These are phyloP conservation scores for Neofusicoccum ribis DNA, from an alignment of 2,329 filamentous ascomycete species.

Conservation along the genomic window DNA sequence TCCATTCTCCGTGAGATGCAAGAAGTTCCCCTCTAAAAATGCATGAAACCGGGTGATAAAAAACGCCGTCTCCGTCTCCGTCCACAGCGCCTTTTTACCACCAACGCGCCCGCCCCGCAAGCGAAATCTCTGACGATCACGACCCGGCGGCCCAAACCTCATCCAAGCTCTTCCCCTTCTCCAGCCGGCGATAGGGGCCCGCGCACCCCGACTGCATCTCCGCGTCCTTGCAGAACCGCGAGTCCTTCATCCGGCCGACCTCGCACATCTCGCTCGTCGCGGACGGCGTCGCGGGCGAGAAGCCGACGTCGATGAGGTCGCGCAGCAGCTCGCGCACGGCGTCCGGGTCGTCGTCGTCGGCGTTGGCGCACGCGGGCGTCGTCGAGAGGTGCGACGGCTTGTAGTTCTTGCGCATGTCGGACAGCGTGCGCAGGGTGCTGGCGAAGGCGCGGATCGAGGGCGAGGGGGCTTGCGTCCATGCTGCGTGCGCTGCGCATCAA, in stretches of 20 bases:
- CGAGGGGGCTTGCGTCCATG: background rate
- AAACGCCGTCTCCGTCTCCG: background rate
- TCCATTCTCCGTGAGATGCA: background rate
- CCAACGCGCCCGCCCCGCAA: background rate
- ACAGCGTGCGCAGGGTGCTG: constrained; percentile 5
- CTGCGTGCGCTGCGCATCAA: background rate
- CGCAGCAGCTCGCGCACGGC: background rate
- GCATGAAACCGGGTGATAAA: background rate
- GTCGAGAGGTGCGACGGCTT: constrained; percentile 7
- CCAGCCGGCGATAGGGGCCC: background rate
- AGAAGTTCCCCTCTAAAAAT: background rate
- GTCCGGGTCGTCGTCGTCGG: background rate
- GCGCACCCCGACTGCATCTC: background rate
- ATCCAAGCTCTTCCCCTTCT: background rate
- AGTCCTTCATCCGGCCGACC: background rate
- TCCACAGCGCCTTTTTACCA: background rate
- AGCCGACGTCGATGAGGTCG: background rate
- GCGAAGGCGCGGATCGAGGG: background rate
- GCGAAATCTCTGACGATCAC: background rate
- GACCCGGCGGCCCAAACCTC: background rate
- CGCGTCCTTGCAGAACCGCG: background rate
- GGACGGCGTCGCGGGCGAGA: background rate
- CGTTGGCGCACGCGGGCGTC: background rate
- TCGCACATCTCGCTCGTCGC: background rate
- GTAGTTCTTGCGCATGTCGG: constrained; percentile 3